phyloP scores from a whole-genome alignment of 202 grass and related monocot species.

The Setaria viridis region DNA sequence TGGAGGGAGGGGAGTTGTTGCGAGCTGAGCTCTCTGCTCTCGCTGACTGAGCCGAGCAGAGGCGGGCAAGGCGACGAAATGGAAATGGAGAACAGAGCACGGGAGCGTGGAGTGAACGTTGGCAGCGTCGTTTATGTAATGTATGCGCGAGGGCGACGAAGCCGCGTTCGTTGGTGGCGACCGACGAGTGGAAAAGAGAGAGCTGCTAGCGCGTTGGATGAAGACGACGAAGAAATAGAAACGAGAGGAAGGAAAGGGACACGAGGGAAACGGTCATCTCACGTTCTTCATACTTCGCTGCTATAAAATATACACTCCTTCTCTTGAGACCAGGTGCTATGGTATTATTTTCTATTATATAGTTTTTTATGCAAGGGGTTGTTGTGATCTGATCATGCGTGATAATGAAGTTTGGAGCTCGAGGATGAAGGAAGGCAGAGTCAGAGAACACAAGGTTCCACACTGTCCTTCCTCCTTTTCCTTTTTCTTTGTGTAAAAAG shows the following conservation, averaged over 20 bases:
- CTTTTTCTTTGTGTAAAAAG: background rate
- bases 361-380: background rate
- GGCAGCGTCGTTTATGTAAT: background rate
- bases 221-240: no score
- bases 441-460: background rate
- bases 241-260: background rate
- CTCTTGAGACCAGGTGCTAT: background rate
- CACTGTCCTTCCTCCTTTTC: background rate
- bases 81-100: background rate
- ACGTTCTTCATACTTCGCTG: background rate
- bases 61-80: background rate
- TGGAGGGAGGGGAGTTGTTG: background rate
- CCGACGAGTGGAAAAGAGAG: background rate
- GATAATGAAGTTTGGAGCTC: background rate
- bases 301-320: background rate
- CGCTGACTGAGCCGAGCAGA: background rate
- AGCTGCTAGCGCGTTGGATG: background rate
- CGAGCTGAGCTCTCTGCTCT: background rate
- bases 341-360: background rate
- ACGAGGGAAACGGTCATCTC: conserved; percentile 24
- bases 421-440: background rate
- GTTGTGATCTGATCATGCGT: conserved; percentile 10
- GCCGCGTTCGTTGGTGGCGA: background rate
- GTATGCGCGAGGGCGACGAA: background rate
- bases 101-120: background rate